Conservation (phyloP, 2,329 filamentous ascomycete species). For the Stachybotrys chartarum region DNA sequence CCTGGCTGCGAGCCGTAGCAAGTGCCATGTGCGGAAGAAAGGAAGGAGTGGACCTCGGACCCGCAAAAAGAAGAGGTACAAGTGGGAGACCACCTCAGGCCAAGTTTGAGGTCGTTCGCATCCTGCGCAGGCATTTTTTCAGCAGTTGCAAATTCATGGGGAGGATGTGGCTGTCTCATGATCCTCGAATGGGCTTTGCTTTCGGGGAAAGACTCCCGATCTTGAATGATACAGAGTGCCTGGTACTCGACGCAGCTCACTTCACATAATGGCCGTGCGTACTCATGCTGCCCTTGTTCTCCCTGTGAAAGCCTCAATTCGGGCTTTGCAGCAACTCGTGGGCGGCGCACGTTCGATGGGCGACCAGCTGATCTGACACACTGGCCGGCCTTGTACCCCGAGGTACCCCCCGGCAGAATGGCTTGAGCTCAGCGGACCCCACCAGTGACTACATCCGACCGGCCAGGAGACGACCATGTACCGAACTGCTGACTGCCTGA, state of each 20-base stretch:
- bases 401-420: background rate
- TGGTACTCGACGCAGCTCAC: no score
- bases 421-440: conserved; percentile 16
- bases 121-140: no score
- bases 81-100: background rate
- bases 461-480: conserved; percentile 9
- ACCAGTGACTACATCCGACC: conserved; percentile 26
- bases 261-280: no score
- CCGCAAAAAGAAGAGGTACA: background rate
- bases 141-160: no score
- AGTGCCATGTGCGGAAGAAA: conserved; percentile 1
- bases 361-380: background rate
- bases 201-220: background rate
- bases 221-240: background rate
- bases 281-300: background rate
- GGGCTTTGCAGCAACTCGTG: background rate
- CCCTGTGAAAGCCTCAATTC: background rate
- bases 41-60: conserved; percentile 1
- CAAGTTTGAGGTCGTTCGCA: no score
- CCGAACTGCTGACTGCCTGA: background rate
- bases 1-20: background rate
- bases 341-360: background rate
- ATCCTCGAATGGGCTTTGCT: background rate
- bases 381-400: background rate
- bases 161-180: no score